Percentiles rank a stretch among this genome's conserved stretches.
Conservation (phyloP, 768 basidiomycete species). For the Daedaleopsis nitida region DNA sequence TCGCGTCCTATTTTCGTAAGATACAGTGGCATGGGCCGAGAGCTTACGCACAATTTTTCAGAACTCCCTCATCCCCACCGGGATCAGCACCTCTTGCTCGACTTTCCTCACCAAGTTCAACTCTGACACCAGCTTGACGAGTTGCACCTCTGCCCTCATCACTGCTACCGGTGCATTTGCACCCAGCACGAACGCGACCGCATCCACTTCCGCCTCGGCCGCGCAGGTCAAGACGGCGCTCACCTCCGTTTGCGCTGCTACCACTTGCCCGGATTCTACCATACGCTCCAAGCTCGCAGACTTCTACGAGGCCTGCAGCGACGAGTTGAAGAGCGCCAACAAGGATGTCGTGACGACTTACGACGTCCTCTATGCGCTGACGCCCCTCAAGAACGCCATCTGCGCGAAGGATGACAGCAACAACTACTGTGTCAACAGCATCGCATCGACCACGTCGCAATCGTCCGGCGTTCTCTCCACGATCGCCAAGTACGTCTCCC, state of each 20-base stretch:
- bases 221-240: slow-evolving; percentile 54
- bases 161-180: slow-evolving; percentile 57
- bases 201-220: slow-evolving; percentile 34
- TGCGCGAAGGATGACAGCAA: slow-evolving; percentile 77
- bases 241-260: slow-evolving; percentile 53
- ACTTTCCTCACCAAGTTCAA: slow-evolving; percentile 67
- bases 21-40: neutral
- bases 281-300: slow-evolving; percentile 62
- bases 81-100: slow-evolving; percentile 56
- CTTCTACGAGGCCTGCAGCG: slow-evolving; percentile 72
- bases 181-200: slow-evolving; percentile 43
- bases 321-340: slow-evolving; percentile 63
- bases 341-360: slow-evolving; percentile 62
- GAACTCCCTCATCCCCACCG: slow-evolving; percentile 63
- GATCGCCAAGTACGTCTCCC: slow-evolving; percentile 31
- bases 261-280: slow-evolving; percentile 56
- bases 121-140: slow-evolving; percentile 51
- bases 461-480: slow-evolving; percentile 17
- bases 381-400: slow-evolving; percentile 64
- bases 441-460: slow-evolving; percentile 31
- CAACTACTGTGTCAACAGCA: slow-evolving; percentile 65
- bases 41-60: slow-evolving; percentile 23
- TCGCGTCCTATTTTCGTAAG: too few species aligned
- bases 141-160: slow-evolving; percentile 67
- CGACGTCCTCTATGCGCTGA: slow-evolving; percentile 75